Evolutionary conservation across 257 asterid genomes (phyloP), one percentile per base, ranked within the genome.

Genomic region (Gentiana macrophylla): DNA sequence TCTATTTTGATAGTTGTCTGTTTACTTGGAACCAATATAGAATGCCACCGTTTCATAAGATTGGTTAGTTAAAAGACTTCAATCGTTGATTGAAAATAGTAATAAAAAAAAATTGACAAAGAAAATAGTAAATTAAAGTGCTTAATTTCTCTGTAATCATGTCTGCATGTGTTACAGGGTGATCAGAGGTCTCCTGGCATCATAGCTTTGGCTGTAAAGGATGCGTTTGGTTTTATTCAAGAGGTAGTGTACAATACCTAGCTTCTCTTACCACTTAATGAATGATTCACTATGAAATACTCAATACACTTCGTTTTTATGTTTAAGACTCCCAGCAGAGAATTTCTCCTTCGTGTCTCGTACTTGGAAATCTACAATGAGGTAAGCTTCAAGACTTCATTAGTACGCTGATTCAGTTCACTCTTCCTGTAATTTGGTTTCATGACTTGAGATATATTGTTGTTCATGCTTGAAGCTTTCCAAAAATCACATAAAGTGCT

Each of bases 161-260:
- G 57, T 48, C 13, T 38, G 62, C 35, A 15, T 54, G 64, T 48
- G n/a, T 62, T 52, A 69, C 69, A 92, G 99, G 99, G 99, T 75
- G 97, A 92, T 82, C 97, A 92, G 76, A 81, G 99, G 76, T 92
- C 99, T 72, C 99, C 99, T 68, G 99, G 99, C 63, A 81, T 89
- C 69, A 88, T 92, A 67, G 95, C 99, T 4, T 70, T 92, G 86
- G 95, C 99, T 55, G 99, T 92, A 70, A 92, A 92, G 81, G 99
- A 92, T 70, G 95, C 94, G 69, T 92, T 88, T 79, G 73, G 99
- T 68, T 85, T 92, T 62, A 92, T 92, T 66, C 99, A 92, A 72
- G 99, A 92, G 99, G 99, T 92, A 92, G 59, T 53, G 15, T 46
- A n/a, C 33, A 54, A n/a, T 33, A 53, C 8, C 35, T 58, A 49